Conservation (phyloP, 2,329 filamentous ascomycete genomes). For the Colletotrichum truncatum region DNA sequence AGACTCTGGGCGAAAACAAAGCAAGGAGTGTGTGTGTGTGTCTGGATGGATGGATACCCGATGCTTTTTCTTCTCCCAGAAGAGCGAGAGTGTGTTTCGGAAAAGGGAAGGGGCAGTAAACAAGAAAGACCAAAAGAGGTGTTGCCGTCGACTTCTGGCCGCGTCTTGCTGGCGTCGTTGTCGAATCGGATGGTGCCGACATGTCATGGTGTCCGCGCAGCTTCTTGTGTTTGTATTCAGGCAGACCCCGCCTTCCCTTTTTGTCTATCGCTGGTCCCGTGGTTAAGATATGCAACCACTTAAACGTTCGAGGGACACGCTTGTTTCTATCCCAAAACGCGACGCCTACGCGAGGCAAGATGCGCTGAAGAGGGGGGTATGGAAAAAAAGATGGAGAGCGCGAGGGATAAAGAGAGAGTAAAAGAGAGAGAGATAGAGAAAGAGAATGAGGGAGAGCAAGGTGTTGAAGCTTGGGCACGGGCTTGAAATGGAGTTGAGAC, state of each 20-base stretch:
- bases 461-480: too few species aligned
- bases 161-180: neutral
- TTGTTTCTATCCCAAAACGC: constrained; percentile 1
- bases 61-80: neutral
- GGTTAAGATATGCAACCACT: constrained; percentile 26
- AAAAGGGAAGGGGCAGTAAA: neutral
- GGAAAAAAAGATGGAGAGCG: neutral
- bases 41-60: neutral
- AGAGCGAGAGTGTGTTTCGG: neutral
- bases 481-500: neutral
- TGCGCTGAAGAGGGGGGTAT: neutral
- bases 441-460: neutral
- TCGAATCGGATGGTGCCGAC: constrained; percentile 24
- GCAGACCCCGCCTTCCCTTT: constrained; percentile 24
- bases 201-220: neutral
- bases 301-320: constrained; percentile 13
- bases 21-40: neutral
- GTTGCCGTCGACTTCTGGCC: neutral
- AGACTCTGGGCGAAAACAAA: neutral
- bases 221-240: constrained; percentile 21
- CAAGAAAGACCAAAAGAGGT: neutral
- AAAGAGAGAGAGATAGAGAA: neutral
- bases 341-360: constrained; percentile 1
- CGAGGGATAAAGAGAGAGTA: neutral
- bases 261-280: constrained; percentile 20